Percentiles rank a stretch among this genome's conserved stretches.
phyloP scores from a whole-genome alignment of 2,329 filamentous ascomycete genomes.

The Penicillium corylophilum region DNA sequence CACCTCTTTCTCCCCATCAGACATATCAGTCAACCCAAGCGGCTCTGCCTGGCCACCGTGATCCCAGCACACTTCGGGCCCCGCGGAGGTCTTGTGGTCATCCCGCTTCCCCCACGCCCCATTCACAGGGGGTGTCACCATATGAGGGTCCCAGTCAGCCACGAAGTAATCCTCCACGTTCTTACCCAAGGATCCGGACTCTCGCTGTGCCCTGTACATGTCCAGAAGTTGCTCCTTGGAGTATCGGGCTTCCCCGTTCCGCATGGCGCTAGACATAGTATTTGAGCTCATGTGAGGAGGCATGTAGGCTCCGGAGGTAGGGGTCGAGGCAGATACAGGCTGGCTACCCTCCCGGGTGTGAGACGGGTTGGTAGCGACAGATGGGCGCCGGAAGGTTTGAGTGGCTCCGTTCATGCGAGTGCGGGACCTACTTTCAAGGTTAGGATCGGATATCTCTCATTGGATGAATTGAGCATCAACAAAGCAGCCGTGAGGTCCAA shows the following conservation, averaged over 20 bases:
- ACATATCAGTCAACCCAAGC: slow-evolving; percentile 71
- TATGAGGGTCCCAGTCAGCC: slow-evolving; percentile 75
- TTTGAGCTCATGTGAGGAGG: slow-evolving; percentile 60
- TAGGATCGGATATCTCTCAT: slow-evolving; percentile 17
- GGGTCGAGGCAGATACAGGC: slow-evolving; percentile 40
- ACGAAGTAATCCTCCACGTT: slow-evolving; percentile 69
- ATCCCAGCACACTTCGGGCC: slow-evolving; percentile 94
- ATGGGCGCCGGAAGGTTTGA: slow-evolving; percentile 65
- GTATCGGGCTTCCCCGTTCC: slow-evolving; percentile 66
- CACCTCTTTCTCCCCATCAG: slow-evolving; percentile 65
- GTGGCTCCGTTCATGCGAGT: slow-evolving; percentile 63
- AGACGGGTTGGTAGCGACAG: slow-evolving; percentile 57
- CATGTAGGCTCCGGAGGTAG: slow-evolving; percentile 54
- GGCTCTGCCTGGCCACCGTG: slow-evolving; percentile 67
- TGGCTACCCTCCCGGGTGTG: slow-evolving; percentile 45
- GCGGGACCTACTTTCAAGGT: slow-evolving; percentile 52
- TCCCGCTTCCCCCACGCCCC: slow-evolving; percentile 74
- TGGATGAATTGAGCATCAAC: slow-evolving; percentile 7
- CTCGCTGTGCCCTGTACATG: slow-evolving; percentile 63
- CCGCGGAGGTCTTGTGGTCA: slow-evolving; percentile 73
- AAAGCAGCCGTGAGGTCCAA: background rate
- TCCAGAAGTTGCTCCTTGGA: slow-evolving; percentile 75
- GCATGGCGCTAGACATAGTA: slow-evolving; percentile 44
- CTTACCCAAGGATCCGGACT: slow-evolving; percentile 55
- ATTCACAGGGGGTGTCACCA: slow-evolving; percentile 61